Evolutionary conservation across 2,329 filamentous ascomycete genomes (phyloP), one percentile per base, ranked within the genome.

Genomic region (Rhynchosporium graminicola): DNA sequence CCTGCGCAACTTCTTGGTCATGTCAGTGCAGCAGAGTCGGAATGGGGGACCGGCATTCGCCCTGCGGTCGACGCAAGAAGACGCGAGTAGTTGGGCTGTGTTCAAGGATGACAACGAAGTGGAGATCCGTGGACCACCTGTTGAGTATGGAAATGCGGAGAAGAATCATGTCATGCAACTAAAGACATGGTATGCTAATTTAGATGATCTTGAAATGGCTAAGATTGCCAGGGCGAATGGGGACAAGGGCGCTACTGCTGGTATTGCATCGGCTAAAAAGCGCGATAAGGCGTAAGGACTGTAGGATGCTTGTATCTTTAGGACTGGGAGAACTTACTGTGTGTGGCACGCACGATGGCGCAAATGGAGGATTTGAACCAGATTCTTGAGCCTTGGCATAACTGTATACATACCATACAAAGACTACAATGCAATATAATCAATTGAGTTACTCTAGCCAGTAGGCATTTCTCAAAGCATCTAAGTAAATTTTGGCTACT

Each of bases 1-100:
- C 38, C 78, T 88, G 45, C 80, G 83, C 29, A 78, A 80, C 54
- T 84, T 88, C 66, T 77, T 78, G 33, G 81, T 86, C 13, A 76
- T 80, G 47, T 77, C 83, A 2, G 74, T 87, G 57, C 80, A 81
- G 62, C 80, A 81, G 62, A 78, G 77, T 51, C 47, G 47, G 81
- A 81, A 20, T 28, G 51, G 51, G 26, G 51, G 51, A 15, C 58
- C 42, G 58, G 84, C 82, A 1, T 86, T 83, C 65, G 84, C 83
- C 0, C 74, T 87, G 56, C 76, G 79, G 54, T 73, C 71, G 12
- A 69, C 70, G 10, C 80, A 79, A n/a, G 79, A 77, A n/a, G 82
- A 83, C 50, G 77, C 76, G 40, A 87, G 83, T 15, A 81, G 82
- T 59, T 88, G 86, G 83, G 85, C 83, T 1, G 83, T 88, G 3